phyloP scores from a whole-genome alignment of 768 basidiomycete genomes.

The Auriscalpium vulgare region DNA sequence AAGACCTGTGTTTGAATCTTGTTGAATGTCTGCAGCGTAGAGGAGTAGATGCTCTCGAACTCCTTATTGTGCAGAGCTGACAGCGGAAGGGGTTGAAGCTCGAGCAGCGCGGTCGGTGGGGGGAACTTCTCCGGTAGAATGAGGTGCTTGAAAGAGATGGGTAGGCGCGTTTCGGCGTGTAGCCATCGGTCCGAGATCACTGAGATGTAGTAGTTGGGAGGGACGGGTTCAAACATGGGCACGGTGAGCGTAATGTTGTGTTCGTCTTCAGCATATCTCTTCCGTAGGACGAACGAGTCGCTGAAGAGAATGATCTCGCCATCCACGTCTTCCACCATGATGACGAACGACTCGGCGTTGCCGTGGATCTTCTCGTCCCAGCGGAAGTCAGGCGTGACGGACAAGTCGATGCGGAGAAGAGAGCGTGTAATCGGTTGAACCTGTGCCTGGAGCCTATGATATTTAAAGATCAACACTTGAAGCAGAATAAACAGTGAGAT shows the following conservation, averaged over 20 bases:
- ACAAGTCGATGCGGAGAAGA: conserved; percentile 84
- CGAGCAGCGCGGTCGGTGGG: conserved; percentile 82
- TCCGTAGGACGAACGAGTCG: conserved; percentile 85
- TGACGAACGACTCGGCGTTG: conserved; percentile 81
- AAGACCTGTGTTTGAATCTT: conserved; percentile 99
- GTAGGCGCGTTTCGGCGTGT: conserved; percentile 88
- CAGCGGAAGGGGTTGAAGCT: conserved; percentile 84
- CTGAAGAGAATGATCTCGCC: conserved; percentile 96
- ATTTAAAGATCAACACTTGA: neutral
- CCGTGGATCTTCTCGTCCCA: conserved; percentile 97
- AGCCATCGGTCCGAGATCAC: conserved; percentile 94
- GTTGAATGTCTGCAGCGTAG: conserved; percentile 82
- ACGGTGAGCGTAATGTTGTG: conserved; percentile 93
- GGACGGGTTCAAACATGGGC: conserved; percentile 94
- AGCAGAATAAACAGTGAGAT: neutral
- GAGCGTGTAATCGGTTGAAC: conserved; percentile 96
- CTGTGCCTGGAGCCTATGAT: conserved; percentile 74
- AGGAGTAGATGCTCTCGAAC: conserved; percentile 80
- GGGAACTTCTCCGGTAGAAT: conserved; percentile 98
- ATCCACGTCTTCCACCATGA: conserved; percentile 94
- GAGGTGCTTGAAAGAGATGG: conserved; percentile 96
- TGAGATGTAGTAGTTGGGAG: conserved; percentile 97
- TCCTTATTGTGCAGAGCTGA: conserved; percentile 91
- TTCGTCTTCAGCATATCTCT: conserved; percentile 87
- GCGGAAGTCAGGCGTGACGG: conserved; percentile 94